Percentiles rank a stretch among this genome's conserved stretches.
phyloP scores from a whole-genome alignment of 352 stramenopile species.

The Hyaloperonospora arabidopsidis region DNA sequence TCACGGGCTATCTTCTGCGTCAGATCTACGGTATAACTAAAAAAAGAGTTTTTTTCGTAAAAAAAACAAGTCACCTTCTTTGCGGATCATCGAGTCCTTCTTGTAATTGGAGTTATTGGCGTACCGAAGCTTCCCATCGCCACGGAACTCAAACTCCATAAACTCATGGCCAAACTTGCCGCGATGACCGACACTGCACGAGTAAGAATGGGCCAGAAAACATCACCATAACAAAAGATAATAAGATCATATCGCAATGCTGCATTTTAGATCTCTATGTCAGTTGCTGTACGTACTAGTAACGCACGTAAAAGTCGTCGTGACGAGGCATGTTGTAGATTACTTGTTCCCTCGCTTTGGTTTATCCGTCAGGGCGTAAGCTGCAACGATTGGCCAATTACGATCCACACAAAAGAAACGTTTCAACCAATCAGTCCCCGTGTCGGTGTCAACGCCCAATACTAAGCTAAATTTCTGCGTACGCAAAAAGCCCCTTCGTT shows the following conservation, averaged over 20 bases:
- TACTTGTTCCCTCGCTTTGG: constrained; percentile 1
- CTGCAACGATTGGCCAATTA: constrained; percentile 19
- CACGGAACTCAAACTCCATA: constrained; percentile 95
- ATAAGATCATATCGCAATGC: too few relatives aligned
- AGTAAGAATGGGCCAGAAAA: not conserved
- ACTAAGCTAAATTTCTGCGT: too few relatives aligned
- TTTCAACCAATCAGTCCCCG: constrained; percentile 24
- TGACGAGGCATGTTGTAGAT: constrained; percentile 43
- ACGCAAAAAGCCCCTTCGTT: too few relatives aligned
- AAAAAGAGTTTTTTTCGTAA: not conserved
- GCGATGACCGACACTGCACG: constrained; percentile 87
- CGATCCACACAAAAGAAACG: not conserved
- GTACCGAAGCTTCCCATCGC: constrained; percentile 90
- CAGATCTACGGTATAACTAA: too few relatives aligned
- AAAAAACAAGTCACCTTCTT: constrained; percentile 75
- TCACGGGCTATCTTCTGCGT: too few relatives aligned
- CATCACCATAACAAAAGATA: not conserved
- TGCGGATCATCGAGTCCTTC: constrained; percentile 95
- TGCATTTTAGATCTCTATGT: not conserved
- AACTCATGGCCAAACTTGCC: constrained; percentile 96
- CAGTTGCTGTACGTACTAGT: constrained; percentile 54
- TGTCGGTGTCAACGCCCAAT: too few relatives aligned
- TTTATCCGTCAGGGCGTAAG: too few relatives aligned
- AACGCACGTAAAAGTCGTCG: constrained; percentile 84
- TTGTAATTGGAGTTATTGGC: constrained; percentile 99